phyloP scores from a whole-genome alignment of 164 flowering plant species.

The Hamamelis virginiana region DNA sequence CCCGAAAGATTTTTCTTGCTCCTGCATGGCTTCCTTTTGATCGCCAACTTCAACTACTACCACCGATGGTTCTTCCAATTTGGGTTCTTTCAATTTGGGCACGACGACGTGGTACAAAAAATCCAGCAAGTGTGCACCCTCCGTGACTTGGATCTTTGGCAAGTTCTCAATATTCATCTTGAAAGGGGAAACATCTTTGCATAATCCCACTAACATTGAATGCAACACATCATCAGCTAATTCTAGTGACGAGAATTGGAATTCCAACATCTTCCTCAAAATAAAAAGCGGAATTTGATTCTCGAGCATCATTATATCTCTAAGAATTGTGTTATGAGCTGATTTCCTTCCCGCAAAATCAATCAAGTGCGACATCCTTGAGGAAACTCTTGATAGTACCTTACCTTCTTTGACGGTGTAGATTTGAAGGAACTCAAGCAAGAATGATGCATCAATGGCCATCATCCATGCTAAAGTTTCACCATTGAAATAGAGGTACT shows the following conservation, averaged over 20 bases:
- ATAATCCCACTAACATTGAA: constrained; percentile 34
- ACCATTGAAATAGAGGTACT: constrained; percentile 26
- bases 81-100: constrained; percentile 27
- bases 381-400: constrained; percentile 14
- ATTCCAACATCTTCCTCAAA: constrained; percentile 31
- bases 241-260: constrained; percentile 24
- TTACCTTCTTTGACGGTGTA: constrained; percentile 26
- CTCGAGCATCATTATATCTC: constrained; percentile 52
- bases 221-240: constrained; percentile 28
- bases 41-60: constrained; percentile 10
- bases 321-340: constrained; percentile 39
- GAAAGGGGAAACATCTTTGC: constrained; percentile 45
- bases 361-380: constrained; percentile 38
- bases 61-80: constrained; percentile 7
- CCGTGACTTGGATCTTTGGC: constrained; percentile 10
- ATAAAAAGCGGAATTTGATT: constrained; percentile 57
- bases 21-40: not conserved
- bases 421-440: constrained; percentile 41
- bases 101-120: constrained; percentile 37
- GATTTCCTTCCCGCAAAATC: constrained; percentile 31
- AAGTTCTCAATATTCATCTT: constrained; percentile 18
- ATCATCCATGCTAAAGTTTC: constrained; percentile 59
- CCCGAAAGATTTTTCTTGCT: not conserved
- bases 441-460: constrained; percentile 51
- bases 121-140: constrained; percentile 38